Evolutionary conservation across 2,329 filamentous ascomycete species (phyloP).

Genomic region (Phoma sp.): DNA sequence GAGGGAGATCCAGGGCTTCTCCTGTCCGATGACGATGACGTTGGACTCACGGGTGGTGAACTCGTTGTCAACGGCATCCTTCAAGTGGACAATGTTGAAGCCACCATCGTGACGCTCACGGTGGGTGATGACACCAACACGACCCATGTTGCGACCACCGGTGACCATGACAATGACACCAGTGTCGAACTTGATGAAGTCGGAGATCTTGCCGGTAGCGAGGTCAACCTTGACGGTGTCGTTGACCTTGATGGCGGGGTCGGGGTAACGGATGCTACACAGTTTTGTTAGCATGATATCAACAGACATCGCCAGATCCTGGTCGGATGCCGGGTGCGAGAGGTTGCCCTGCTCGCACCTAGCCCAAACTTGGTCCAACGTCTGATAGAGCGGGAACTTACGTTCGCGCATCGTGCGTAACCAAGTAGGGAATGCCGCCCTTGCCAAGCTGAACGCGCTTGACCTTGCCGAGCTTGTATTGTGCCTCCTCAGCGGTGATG

Average conservation of each 20-base stretch:
- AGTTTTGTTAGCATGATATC: constrained; percentile 49
- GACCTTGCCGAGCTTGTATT: constrained; percentile 99
- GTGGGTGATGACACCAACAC: constrained; percentile 99
- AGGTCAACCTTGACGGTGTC: constrained; percentile 99
- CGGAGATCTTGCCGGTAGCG: constrained; percentile 93
- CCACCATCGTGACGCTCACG: constrained; percentile 99
- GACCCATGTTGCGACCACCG: constrained; percentile 99
- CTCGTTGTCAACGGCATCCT: constrained; percentile 99
- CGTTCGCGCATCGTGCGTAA: constrained; percentile 99
- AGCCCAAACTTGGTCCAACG: constrained; percentile 76
- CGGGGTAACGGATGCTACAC: constrained; percentile 96
- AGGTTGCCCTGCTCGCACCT: constrained; percentile 44
- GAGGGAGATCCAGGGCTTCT: constrained; percentile 99
- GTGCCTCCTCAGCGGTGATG: constrained; percentile 97
- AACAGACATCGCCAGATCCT: constrained; percentile 77
- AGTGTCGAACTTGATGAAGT: constrained; percentile 99
- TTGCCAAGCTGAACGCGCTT: constrained; percentile 99
- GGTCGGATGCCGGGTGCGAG: constrained; percentile 97
- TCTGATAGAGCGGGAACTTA: constrained; percentile 99
- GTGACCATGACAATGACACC: constrained; percentile 98
- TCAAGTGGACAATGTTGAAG: constrained; percentile 99
- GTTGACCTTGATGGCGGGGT: constrained; percentile 99
- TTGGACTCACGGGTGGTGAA: constrained; percentile 99
- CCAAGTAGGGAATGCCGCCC: constrained; percentile 99
- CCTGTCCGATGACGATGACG: constrained; percentile 98